Conservation (phyloP, 192 early-diverging fungal genomes). For the Fimicolochytrium jonesii region DNA sequence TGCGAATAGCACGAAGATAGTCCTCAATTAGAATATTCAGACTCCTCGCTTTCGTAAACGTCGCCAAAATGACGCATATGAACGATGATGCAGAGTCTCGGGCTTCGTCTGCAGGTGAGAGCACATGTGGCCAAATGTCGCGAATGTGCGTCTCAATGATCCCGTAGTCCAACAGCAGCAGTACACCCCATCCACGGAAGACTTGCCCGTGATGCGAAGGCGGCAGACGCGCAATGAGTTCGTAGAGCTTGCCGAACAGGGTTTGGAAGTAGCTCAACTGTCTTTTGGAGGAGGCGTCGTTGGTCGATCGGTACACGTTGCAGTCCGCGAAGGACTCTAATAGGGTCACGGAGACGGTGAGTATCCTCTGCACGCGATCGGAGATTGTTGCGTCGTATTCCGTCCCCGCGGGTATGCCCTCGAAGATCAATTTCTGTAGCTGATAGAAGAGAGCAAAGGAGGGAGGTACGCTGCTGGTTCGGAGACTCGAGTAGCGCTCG, state of each 20-base stretch:
- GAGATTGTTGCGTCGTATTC: too few relatives aligned
- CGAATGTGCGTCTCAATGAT: constrained; percentile 5
- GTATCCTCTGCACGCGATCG: background rate
- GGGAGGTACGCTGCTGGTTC: background rate
- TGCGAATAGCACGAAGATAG: background rate
- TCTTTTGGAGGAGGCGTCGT: constrained; percentile 17
- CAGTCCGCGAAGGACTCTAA: constrained; percentile 3
- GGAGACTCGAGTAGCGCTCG: background rate
- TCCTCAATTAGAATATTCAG: constrained; percentile 14
- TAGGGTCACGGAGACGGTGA: background rate
- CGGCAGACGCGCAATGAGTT: too few relatives aligned
- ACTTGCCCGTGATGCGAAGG: too few relatives aligned
- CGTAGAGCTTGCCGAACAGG: too few relatives aligned
- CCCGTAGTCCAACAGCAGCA: constrained; percentile 21
- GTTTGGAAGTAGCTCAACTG: too few relatives aligned
- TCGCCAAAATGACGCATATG: too few relatives aligned
- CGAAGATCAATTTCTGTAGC: background rate
- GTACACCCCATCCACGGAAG: constrained; percentile 7
- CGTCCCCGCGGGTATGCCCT: too few relatives aligned
- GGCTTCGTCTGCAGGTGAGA: background rate
- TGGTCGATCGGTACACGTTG: constrained; percentile 22
- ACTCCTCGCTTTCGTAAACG: constrained; percentile 20
- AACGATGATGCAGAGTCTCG: too few relatives aligned
- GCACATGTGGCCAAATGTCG: constrained; percentile 16
- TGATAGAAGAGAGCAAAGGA: constrained; percentile 7